These are phyloP conservation scores for Phialemoniopsis sp. DNA, from an alignment of 2,329 filamentous ascomycete species.

Conservation along the genomic window DNA sequence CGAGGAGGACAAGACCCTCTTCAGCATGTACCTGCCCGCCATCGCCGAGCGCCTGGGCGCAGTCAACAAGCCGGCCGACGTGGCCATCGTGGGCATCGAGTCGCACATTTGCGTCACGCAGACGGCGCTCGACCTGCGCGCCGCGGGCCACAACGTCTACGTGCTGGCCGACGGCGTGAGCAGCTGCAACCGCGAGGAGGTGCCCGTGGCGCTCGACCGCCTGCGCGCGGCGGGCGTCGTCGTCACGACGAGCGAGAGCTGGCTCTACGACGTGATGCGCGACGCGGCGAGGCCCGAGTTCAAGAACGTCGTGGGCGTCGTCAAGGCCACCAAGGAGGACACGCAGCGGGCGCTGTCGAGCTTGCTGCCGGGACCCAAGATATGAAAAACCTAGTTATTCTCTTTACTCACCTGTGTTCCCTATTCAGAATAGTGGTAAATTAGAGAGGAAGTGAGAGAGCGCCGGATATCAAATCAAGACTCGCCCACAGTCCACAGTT, in stretches of 20 bases:
- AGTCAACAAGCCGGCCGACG: conserved; percentile 25
- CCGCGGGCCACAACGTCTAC: conserved; percentile 75
- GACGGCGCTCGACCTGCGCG: conserved; percentile 78
- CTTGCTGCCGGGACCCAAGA: conserved; percentile 55
- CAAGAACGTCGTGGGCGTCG: conserved; percentile 65
- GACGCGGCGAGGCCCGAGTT: conserved; percentile 75
- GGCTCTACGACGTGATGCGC: conserved; percentile 84
- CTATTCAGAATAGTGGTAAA: too few species aligned
- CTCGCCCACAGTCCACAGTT: too few species aligned
- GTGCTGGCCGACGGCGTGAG: conserved; percentile 86
- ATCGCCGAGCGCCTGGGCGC: conserved; percentile 30
- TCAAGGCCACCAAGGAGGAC: conserved; percentile 70
- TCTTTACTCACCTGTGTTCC: neutral
- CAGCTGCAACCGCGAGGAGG: conserved; percentile 79
- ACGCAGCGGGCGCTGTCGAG: conserved; percentile 67
- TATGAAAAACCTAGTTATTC: conserved; percentile 29
- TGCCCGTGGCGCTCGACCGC: conserved; percentile 72
- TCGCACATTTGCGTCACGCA: conserved; percentile 93
- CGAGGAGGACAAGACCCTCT: conserved; percentile 79
- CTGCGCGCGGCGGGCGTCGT: conserved; percentile 71
- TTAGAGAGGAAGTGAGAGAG: too few species aligned
- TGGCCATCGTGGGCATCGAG: conserved; percentile 87
- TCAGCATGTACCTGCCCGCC: conserved; percentile 80
- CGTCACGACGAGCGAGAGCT: conserved; percentile 85
- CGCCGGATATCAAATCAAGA: too few species aligned